Evolutionary conservation across 1,139 yeast genomes (phyloP).

Genomic region (Debaryomycetaceae sp.): DNA sequence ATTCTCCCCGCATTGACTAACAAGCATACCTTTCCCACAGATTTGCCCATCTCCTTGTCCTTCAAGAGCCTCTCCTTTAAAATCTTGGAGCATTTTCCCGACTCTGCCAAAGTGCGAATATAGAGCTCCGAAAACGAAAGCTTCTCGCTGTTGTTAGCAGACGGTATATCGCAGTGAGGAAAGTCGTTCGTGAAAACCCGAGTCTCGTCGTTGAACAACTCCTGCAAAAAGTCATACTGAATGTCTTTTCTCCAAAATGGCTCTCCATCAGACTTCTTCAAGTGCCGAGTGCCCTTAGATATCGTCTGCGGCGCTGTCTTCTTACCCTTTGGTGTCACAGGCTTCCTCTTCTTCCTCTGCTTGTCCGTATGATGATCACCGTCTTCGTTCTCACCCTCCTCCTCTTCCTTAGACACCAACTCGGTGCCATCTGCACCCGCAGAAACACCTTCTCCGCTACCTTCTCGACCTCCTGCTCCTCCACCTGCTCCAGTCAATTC

Average conservation of each 20-base stretch:
- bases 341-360: conserved; percentile 4
- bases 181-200: conserved; percentile 67
- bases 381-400: conserved; percentile 4
- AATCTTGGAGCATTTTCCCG: conserved; percentile 79
- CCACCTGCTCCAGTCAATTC: conserved; percentile 5
- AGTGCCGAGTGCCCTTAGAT: conserved; percentile 39
- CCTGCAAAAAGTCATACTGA: conserved; percentile 73
- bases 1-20: conserved; percentile 89
- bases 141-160: conserved; percentile 42
- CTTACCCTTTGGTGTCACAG: conserved; percentile 2
- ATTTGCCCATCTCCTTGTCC: conserved; percentile 61
- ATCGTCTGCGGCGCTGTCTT: conserved; percentile 9
- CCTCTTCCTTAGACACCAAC: conserved; percentile 4
- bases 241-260: conserved; percentile 88
- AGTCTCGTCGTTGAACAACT: conserved; percentile 60
- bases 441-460: neutral
- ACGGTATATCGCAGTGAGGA: conserved; percentile 30
- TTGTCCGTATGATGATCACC: conserved; percentile 4
- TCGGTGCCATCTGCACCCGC: conserved; percentile 1
- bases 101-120: conserved; percentile 75
- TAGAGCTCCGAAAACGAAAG: conserved; percentile 85
- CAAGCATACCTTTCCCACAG: conserved; percentile 79
- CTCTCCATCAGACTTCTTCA: conserved; percentile 89
- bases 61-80: conserved; percentile 70
- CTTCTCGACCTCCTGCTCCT: conserved; percentile 2